Conservation (phyloP, 305 asterid species). For the Plantago coronopus region DNA sequence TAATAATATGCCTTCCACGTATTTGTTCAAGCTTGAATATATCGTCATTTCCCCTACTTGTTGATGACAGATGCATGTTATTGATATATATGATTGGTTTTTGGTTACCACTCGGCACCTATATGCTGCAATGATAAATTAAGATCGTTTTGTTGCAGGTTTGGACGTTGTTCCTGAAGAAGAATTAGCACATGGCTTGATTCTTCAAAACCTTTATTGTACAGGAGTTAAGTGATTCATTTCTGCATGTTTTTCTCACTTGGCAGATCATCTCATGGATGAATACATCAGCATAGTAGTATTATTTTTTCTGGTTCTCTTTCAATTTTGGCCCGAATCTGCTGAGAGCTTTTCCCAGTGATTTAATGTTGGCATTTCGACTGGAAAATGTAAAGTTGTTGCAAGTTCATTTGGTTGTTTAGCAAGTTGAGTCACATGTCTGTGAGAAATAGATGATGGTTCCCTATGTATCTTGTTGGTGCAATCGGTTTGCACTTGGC, state of each 20-base stretch:
- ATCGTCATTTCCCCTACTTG: too few relatives aligned
- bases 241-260: not conserved
- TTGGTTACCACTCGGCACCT: too few relatives aligned
- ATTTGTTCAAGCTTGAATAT: too few relatives aligned
- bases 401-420: not conserved
- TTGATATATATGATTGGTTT: too few relatives aligned
- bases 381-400: not conserved
- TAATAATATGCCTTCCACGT: too few relatives aligned
- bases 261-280: conserved; percentile 5
- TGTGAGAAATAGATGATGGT: not conserved
- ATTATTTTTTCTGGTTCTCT: not conserved
- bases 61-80: too few relatives aligned
- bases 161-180: not conserved
- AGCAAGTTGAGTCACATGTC: not conserved
- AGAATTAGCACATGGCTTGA: not conserved
- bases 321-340: not conserved
- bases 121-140: not conserved
- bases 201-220: conserved; percentile 1
- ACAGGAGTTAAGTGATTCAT: not conserved
- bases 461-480: not conserved
- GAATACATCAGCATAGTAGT: not conserved
- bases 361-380: not conserved
- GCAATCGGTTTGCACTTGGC: not conserved
- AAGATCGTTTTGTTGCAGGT: not conserved
- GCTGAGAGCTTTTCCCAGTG: not conserved